Conservation (phyloP, 441 rosid species). For the Adansonia rubrostipa region DNA sequence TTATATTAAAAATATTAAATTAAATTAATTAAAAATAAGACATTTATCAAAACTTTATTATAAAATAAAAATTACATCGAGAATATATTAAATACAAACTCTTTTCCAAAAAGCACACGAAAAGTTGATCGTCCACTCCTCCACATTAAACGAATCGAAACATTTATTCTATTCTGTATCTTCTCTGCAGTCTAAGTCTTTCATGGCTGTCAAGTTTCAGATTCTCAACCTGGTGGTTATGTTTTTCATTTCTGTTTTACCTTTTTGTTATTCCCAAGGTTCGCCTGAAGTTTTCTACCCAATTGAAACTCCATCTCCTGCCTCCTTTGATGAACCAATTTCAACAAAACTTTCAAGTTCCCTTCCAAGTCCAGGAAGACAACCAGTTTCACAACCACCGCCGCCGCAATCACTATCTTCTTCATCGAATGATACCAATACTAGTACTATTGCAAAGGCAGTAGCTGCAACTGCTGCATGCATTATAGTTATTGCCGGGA, state of each 20-base stretch:
- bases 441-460: slow-evolving; percentile 51
- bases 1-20: no score
- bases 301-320: slow-evolving; percentile 27
- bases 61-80: no score
- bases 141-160: not conserved
- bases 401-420: slow-evolving; percentile 18
- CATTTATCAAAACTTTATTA: no score
- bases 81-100: no score
- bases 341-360: not conserved
- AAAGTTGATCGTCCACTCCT: not conserved
- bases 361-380: not conserved
- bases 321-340: slow-evolving; percentile 18
- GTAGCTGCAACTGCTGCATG: slow-evolving; percentile 68
- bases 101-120: slow-evolving; percentile 15
- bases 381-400: not conserved
- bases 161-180: not conserved
- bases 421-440: slow-evolving; percentile 24
- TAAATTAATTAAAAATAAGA: no score
- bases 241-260: slow-evolving; percentile 30
- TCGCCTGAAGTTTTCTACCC: slow-evolving; percentile 66
- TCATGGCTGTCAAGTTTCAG: slow-evolving; percentile 54
- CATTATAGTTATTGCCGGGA: slow-evolving; percentile 55
- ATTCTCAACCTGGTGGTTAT: slow-evolving; percentile 28
- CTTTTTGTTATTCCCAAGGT: slow-evolving; percentile 48
- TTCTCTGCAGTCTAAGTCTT: slow-evolving; percentile 27